Evolutionary conservation across 805 yeast genomes (phyloP).

Genomic region (Scheffersomyces amazonensis): DNA sequence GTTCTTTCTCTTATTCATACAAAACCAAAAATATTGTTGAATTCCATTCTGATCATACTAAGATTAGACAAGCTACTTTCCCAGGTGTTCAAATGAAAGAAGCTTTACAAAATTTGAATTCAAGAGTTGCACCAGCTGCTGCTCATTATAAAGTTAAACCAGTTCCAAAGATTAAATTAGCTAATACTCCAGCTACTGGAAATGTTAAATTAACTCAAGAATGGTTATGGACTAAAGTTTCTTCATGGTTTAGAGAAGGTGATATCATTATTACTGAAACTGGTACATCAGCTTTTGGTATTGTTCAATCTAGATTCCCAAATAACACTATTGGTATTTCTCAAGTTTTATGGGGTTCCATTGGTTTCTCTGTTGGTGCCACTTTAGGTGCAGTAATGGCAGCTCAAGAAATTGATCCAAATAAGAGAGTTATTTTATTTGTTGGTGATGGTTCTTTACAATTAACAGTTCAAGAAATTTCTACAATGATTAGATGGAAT

Average conservation of each 20-base stretch:
- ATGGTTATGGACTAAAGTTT: conserved; percentile 66
- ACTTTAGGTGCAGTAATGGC: conserved; percentile 68
- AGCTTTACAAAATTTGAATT: conserved; percentile 43
- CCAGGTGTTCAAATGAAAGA: conserved; percentile 43
- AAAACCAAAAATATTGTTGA: conserved; percentile 37
- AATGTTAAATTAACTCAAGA: conserved; percentile 47
- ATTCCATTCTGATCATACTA: conserved; percentile 41
- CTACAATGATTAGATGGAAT: conserved; percentile 66
- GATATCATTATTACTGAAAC: conserved; percentile 70
- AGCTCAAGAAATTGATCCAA: conserved; percentile 58
- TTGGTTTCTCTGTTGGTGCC: conserved; percentile 70
- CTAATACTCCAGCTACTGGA: conserved; percentile 39
- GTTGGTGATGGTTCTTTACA: conserved; percentile 78
- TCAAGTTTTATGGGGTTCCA: conserved; percentile 76
- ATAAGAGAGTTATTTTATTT: conserved; percentile 61
- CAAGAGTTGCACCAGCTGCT: conserved; percentile 30
- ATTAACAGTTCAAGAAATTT: conserved; percentile 70
- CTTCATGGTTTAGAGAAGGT: conserved; percentile 62
- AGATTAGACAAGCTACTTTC: conserved; percentile 37
- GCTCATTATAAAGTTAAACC: conserved; percentile 48
- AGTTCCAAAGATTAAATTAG: conserved; percentile 51
- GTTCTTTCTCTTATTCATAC: conserved; percentile 38
- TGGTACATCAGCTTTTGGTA: conserved; percentile 75
- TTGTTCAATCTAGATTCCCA: conserved; percentile 65
- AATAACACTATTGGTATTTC: conserved; percentile 60